These are phyloP conservation scores for Boletus hoseneyae DNA, from an alignment of 1,284 basidiomycete genomes.

Conservation along the genomic window DNA sequence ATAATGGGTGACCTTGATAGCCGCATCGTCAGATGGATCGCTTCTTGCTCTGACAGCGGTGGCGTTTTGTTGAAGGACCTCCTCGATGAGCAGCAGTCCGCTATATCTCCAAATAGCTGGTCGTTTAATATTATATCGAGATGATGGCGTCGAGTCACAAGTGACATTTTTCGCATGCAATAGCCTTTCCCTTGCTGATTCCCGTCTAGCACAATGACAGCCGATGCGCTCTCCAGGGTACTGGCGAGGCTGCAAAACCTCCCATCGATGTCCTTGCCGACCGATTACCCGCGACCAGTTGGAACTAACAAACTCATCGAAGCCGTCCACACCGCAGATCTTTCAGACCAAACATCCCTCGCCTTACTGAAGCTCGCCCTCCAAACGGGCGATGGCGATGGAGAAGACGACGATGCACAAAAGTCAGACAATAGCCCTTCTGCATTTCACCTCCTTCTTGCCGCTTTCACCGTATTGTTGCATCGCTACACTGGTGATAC, in stretches of 20 bases:
- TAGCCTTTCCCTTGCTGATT: not conserved
- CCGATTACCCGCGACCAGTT: slow-evolving; percentile 90
- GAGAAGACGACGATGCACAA: slow-evolving; percentile 50
- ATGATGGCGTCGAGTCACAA: too few species aligned
- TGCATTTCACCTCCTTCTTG: slow-evolving; percentile 88
- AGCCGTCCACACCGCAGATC: slow-evolving; percentile 65
- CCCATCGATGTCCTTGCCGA: slow-evolving; percentile 91
- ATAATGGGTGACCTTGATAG: too few species aligned
- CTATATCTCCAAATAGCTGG: too few species aligned
- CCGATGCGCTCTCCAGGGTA: slow-evolving; percentile 49
- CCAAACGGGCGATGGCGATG: slow-evolving; percentile 56
- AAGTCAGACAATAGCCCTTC: slow-evolving; percentile 57
- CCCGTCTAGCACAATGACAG: slow-evolving; percentile 33
- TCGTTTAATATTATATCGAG: too few species aligned
- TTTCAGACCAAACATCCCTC: slow-evolving; percentile 66
- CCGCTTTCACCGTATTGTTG: slow-evolving; percentile 87
- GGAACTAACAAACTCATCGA: slow-evolving; percentile 75
- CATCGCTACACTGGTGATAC: slow-evolving; percentile 97
- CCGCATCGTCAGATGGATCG: too few species aligned
- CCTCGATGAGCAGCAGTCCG: too few species aligned
- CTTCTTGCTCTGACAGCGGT: too few species aligned
- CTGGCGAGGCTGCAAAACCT: slow-evolving; percentile 67
- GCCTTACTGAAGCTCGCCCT: slow-evolving; percentile 76
- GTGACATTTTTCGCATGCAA: not conserved
- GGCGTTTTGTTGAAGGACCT: too few species aligned